A percentile compares a stretch with the other conserved stretches of the same genome.
These are phyloP conservation scores for Phytopythium boreale DNA, from an alignment of 352 stramenopile genomes.

Conservation along the genomic window DNA sequence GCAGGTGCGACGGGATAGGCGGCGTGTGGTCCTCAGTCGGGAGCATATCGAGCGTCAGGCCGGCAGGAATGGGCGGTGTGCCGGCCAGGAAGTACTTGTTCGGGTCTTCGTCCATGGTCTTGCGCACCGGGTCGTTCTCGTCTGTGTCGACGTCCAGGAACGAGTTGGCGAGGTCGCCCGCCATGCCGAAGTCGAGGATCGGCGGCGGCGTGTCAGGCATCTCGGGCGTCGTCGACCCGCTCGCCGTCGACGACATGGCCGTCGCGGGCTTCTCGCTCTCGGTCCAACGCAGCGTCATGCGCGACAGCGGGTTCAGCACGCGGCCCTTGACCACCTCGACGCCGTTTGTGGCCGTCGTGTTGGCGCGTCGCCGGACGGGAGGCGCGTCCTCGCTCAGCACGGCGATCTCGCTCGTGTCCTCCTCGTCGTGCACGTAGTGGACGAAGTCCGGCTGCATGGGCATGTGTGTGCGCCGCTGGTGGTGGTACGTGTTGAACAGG, in stretches of 20 bases:
- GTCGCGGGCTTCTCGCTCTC: constrained; percentile 18
- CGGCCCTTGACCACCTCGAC: constrained; percentile 20
- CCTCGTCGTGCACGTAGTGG: constrained; percentile 23
- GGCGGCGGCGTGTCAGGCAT: constrained; percentile 22
- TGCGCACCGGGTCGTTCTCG: constrained; percentile 30
- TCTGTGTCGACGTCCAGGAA: constrained; percentile 58
- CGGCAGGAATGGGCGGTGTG: constrained; percentile 48
- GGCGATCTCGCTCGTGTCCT: constrained; percentile 28
- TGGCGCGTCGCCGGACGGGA: constrained; percentile 34
- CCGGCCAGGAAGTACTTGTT: constrained; percentile 31
- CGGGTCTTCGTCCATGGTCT: constrained; percentile 37
- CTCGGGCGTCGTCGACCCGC: constrained; percentile 19
- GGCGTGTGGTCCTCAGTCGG: constrained; percentile 36
- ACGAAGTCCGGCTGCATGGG: neutral
- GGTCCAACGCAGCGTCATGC: constrained; percentile 42
- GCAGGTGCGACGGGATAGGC: constrained; percentile 30
- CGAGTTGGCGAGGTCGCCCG: constrained; percentile 30
- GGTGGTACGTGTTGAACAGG: constrained; percentile 5
- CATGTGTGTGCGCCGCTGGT: neutral
- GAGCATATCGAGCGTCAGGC: constrained; percentile 45
- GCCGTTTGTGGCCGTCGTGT: constrained; percentile 33
- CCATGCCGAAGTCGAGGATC: constrained; percentile 21
- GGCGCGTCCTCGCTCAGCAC: constrained; percentile 35
- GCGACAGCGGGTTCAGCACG: constrained; percentile 44
- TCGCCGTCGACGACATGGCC: constrained; percentile 19